Base-by-base conservation (phyloP, 2,329 filamentous ascomycete genomes). In the Xylariomycetidae sp. region DNA sequence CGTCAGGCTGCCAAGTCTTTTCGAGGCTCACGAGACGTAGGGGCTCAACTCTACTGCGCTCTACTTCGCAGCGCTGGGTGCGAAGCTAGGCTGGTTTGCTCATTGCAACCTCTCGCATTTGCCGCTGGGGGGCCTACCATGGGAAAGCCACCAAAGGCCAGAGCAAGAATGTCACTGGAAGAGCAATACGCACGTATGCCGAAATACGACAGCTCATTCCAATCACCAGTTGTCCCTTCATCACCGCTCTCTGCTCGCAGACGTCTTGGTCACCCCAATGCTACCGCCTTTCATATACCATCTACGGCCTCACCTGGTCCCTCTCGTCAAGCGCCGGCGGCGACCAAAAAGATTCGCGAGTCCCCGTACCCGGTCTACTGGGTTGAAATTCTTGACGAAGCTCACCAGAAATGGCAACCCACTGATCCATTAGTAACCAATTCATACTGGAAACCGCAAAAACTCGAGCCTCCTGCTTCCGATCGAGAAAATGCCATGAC, bases 21-120 rank as follows among this genome's bases (percentile, higher is more conserved):
- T 13, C 67, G 79, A 43, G 93, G 90, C 1, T 96, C 90, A 7
- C 77, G 89, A 43, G 92, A 98, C 56, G 70, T 93, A 8, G 92
- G 89, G 1, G 85, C 87, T 2, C 89, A 96, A 55, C 59, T 98
- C 0, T 95, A 93, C 50, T 96, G 92, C 56, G 84, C 89, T 3
- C 60, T 96, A 19, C 68, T 98, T 4, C 79, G 92, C 13, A 76
- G 79, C n/a, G 77, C 74, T n/a, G 88, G 86, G 3, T 77, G 96
- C 6, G 78, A 87, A 42, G 72, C 85, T 5, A 75, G 92, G 10
- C 68, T 98, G 4, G 84, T 96, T 1, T 95, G 88, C 57, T 98
- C 92, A 4, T 64, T 98, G 4, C 92, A 98, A 46, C 77, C 82
- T 2, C 67, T 98, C 1, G 72, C 84, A 0, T 89, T 89, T 46